Evolutionary conservation across 768 basidiomycete species (phyloP).

Genomic region (Mycena amicta): DNA sequence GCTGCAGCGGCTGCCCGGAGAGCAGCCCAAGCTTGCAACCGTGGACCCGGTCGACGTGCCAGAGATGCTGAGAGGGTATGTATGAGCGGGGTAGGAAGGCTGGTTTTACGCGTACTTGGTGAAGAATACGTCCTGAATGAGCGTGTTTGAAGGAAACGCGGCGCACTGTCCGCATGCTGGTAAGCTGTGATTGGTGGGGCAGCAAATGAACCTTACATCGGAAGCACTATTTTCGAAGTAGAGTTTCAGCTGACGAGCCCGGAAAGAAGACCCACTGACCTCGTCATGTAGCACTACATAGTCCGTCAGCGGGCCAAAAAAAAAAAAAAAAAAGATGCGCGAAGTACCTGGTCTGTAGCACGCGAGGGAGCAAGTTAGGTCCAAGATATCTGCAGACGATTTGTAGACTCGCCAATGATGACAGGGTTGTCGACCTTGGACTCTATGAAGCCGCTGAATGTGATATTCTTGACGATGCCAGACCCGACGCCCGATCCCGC

Average conservation of each 20-base stretch:
- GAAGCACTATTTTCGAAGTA: slow-evolving; percentile 48
- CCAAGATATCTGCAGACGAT: no score
- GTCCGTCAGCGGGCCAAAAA: neutral
- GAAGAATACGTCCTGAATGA: slow-evolving; percentile 61
- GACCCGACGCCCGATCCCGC: slow-evolving; percentile 61
- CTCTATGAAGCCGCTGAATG: slow-evolving; percentile 53
- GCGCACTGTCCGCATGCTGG: slow-evolving; percentile 34
- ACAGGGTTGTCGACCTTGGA: slow-evolving; percentile 61
- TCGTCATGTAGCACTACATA: slow-evolving; percentile 12
- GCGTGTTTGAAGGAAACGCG: slow-evolving; percentile 56
- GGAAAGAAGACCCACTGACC: slow-evolving; percentile 1
- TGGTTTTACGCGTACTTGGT: slow-evolving; percentile 50
- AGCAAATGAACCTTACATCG: slow-evolving; percentile 15
- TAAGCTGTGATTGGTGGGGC: neutral
- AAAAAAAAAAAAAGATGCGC: no score
- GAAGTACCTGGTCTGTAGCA: no score
- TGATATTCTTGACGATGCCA: slow-evolving; percentile 60
- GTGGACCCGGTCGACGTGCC: slow-evolving; percentile 57
- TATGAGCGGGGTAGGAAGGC: no score
- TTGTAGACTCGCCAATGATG: slow-evolving; percentile 58
- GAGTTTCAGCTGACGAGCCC: neutral
- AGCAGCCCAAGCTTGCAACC: slow-evolving; percentile 59
- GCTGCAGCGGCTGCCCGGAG: slow-evolving; percentile 53
- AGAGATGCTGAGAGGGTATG: slow-evolving; percentile 43
- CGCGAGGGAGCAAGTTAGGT: no score